Percentiles rank a stretch among this genome's conserved stretches.
Conservation (phyloP, 495 filamentous ascomycete species). For the Daldinia grandis region DNA sequence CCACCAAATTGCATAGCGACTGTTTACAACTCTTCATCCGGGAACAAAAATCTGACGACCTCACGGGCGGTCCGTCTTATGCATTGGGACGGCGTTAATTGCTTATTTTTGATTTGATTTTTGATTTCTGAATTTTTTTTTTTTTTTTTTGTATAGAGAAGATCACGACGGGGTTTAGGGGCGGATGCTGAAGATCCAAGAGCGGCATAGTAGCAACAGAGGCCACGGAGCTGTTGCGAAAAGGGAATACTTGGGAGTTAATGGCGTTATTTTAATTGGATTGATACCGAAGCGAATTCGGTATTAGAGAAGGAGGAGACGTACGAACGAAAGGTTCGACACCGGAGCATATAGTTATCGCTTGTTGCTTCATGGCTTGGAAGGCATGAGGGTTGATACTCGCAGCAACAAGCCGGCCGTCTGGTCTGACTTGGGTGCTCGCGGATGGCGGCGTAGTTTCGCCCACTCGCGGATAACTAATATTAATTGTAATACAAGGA, state of each 20-base stretch:
- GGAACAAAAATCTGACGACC: slow-evolving; percentile 42
- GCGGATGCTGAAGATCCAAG: slow-evolving; percentile 19
- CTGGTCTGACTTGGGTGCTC: slow-evolving; percentile 28
- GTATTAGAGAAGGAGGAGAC: slow-evolving; percentile 18
- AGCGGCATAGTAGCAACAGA: slow-evolving; percentile 25
- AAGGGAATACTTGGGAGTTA: slow-evolving; percentile 40
- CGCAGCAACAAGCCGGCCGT: slow-evolving; percentile 20
- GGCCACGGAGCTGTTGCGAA: slow-evolving; percentile 19
- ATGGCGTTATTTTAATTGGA: slow-evolving; percentile 27
- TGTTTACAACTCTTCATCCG: slow-evolving; percentile 51
- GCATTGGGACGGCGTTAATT: slow-evolving; percentile 47
- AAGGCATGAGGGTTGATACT: slow-evolving; percentile 38
- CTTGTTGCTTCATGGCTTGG: slow-evolving; percentile 39
- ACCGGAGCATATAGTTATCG: slow-evolving; percentile 40
- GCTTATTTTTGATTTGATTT: slow-evolving; percentile 29
- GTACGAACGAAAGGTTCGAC: slow-evolving; percentile 24
- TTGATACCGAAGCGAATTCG: slow-evolving; percentile 14
- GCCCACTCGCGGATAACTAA: slow-evolving; percentile 45
- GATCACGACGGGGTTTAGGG: slow-evolving; percentile 11
- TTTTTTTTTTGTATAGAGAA: slow-evolving; percentile 29
- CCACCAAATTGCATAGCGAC: slow-evolving; percentile 63
- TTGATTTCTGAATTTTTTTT: no score
- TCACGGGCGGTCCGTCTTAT: slow-evolving; percentile 43
- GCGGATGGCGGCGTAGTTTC: slow-evolving; percentile 34
- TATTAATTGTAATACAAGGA: slow-evolving; percentile 46